Conservation (phyloP, 192 early-diverging fungal genomes). For the Backusella tuberculispora region DNA sequence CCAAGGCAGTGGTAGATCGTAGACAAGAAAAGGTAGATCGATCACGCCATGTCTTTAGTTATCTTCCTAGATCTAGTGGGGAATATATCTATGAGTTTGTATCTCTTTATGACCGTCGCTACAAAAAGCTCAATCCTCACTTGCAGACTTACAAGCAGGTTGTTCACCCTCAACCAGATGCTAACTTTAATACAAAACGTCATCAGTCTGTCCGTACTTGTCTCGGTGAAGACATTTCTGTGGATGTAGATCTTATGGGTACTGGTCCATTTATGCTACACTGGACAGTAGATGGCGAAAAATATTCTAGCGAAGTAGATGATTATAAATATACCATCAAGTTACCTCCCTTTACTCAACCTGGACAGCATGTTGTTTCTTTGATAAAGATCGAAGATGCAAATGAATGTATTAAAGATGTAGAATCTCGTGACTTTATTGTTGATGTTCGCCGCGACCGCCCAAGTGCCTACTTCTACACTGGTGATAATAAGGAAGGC, state of each 20-base stretch:
- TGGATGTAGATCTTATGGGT: conserved; percentile 44
- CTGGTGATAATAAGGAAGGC: conserved; percentile 17
- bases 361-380: conserved; percentile 45
- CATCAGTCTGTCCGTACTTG: conserved; percentile 32
- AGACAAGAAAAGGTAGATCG: conserved; percentile 29
- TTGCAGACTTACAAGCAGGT: conserved; percentile 33
- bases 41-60: conserved; percentile 37
- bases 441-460: conserved; percentile 49
- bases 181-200: conserved; percentile 26
- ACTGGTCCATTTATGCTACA: conserved; percentile 41
- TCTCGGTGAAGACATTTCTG: conserved; percentile 40
- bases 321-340: conserved; percentile 34
- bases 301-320: conserved; percentile 31
- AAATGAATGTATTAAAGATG: conserved; percentile 44
- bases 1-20: conserved; percentile 1
- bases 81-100: conserved; percentile 44
- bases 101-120: conserved; percentile 35
- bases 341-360: conserved; percentile 41
- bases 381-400: conserved; percentile 46
- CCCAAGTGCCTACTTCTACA: conserved; percentile 47
- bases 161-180: conserved; percentile 52
- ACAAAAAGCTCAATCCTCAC: conserved; percentile 28
- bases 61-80: conserved; percentile 39
- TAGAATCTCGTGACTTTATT: conserved; percentile 42
- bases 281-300: conserved; percentile 40